Base-by-base conservation (phyloP, 2,329 filamentous ascomycete genomes). In the Xylaria sp. region DNA sequence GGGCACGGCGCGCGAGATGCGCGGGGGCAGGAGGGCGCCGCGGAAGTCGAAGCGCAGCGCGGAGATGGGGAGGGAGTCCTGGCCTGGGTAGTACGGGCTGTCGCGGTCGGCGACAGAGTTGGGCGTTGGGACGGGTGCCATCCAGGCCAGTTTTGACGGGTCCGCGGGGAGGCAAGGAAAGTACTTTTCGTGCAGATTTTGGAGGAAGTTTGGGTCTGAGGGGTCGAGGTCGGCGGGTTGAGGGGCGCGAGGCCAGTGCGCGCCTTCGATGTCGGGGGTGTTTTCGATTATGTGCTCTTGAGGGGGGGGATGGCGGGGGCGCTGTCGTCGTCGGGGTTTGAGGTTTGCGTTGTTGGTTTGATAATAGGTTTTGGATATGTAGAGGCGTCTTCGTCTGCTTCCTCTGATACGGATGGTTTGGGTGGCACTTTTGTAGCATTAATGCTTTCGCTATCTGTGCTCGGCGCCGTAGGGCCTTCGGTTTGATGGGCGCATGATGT, bases 11-110 rank as follows among this genome's bases (percentile, higher is more conserved):
- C 92, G 82, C 30, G 91, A 86, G 39, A 85, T 82, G 53, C 85
- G 81, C 0, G 94, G 94, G 0, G 93, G 85, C 10, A 99, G 80
- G 2, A 99, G 80, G 0, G 82, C 81, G 63, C 93, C 94, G 54
- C 81, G 83, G 72, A 99, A 96, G 72, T 92, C 89, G 78, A 97
- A 99, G 59, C 94, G 89, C 54, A 99, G 81, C 39, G 89, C 84
- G 0, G 89, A 86, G 1, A 92, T 80, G 39, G 88, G 80, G n/a
- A 95, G 82, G 2, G 84, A 83, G 47, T 83, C 79, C 62, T 91
- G 86, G 11, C 84, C 81, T 0, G 93, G 92, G 71, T 93, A 90
- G 77, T 97, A 97, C 7, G 91, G 83, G 2, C 88, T 91, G 65
- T 87, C 83, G 64, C 80, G 81, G 69, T 90, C 87, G 19, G 86